phyloP scores from a whole-genome alignment of 2,329 filamentous ascomycete genomes.

The Cladophialophora chaetospira region DNA sequence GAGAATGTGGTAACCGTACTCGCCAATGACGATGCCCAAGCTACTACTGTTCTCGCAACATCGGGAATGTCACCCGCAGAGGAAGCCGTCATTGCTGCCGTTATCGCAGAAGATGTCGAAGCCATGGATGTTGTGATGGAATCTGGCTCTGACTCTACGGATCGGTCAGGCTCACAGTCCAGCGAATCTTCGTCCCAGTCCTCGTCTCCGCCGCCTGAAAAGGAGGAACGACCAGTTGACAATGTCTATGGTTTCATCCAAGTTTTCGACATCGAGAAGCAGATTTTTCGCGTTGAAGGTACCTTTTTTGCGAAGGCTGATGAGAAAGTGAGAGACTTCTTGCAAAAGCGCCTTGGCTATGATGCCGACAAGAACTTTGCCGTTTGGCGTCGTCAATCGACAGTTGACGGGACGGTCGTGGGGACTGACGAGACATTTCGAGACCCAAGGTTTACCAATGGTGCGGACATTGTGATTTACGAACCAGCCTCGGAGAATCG shows the following conservation, averaged over 20 bases:
- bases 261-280: conserved; percentile 53
- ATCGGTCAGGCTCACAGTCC: conserved; percentile 9
- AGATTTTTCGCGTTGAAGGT: conserved; percentile 44
- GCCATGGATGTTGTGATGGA: conserved; percentile 16
- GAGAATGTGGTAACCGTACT: neutral
- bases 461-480: conserved; percentile 46
- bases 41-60: neutral
- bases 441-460: conserved; percentile 38
- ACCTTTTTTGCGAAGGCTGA: conserved; percentile 46
- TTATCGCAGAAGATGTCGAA: conserved; percentile 31
- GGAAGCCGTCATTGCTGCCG: conserved; percentile 36
- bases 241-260: conserved; percentile 54
- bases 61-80: conserved; percentile 20
- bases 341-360: conserved; percentile 44
- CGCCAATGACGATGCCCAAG: neutral
- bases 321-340: conserved; percentile 43
- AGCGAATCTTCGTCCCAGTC: conserved; percentile 10
- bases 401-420: conserved; percentile 41
- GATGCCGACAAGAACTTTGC: conserved; percentile 44
- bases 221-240: conserved; percentile 10
- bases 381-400: conserved; percentile 43
- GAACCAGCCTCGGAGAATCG: conserved; percentile 43
- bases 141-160: conserved; percentile 1
- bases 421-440: conserved; percentile 33
- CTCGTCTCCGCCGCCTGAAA: conserved; percentile 5